Conservation (phyloP, 345 rosid species). For the Lagerstroemia speciosa region DNA sequence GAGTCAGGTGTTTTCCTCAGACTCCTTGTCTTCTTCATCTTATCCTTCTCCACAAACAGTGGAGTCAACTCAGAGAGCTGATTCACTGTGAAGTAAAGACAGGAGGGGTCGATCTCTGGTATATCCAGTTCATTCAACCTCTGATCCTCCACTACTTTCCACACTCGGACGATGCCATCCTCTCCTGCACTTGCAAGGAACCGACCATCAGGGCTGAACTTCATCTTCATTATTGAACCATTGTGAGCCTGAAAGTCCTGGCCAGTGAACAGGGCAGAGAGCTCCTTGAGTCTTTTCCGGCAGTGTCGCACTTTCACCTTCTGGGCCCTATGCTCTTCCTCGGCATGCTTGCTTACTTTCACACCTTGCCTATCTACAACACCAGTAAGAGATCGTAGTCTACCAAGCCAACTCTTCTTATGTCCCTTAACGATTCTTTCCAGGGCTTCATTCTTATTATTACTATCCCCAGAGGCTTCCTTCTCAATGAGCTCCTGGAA, state of each 20-base stretch:
- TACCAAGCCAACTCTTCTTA: conserved; percentile 55
- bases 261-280: conserved; percentile 61
- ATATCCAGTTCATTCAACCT: conserved; percentile 51
- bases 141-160: conserved; percentile 66
- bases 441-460: conserved; percentile 15
- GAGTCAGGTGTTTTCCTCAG: conserved; percentile 61
- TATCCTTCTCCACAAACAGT: conserved; percentile 42
- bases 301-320: conserved; percentile 63
- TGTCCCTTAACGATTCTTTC: conserved; percentile 29
- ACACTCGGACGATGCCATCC: conserved; percentile 51
- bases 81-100: conserved; percentile 67
- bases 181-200: conserved; percentile 74
- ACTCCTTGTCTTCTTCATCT: conserved; percentile 36
- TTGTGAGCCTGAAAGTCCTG: conserved; percentile 75
- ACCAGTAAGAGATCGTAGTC: conserved; percentile 52
- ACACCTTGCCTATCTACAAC: conserved; percentile 29
- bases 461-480: conserved; percentile 7
- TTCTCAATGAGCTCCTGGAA: conserved; percentile 18
- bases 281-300: conserved; percentile 53
- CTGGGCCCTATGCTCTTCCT: conserved; percentile 29
- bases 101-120: conserved; percentile 69
- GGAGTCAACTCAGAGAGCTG: conserved; percentile 64
- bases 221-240: conserved; percentile 65
- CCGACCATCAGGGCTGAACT: conserved; percentile 76
- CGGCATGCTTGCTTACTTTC: conserved; percentile 23